These are phyloP conservation scores for Eutrema japonicum DNA, from an alignment of 345 rosid genomes.

Conservation along the genomic window DNA sequence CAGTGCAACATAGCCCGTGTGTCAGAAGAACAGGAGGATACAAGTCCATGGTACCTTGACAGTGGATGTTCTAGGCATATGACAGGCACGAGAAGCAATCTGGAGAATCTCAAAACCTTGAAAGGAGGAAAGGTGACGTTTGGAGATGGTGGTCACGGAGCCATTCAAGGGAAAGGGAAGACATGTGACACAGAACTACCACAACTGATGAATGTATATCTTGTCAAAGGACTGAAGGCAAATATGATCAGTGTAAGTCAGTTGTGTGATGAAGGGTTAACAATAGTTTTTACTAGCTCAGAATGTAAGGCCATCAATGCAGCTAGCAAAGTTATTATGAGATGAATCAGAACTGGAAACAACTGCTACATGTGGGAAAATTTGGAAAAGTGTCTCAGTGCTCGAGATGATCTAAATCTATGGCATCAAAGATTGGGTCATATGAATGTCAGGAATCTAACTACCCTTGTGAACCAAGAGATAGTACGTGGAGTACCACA, in stretches of 20 bases:
- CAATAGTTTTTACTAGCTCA: too few species aligned
- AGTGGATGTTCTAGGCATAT: too few species aligned
- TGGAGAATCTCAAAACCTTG: too few species aligned
- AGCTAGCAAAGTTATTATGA: accelerated
- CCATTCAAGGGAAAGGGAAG: too few species aligned
- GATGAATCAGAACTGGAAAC: neutral
- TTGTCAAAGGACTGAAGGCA: neutral
- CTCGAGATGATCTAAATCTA: neutral
- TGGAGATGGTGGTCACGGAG: too few species aligned
- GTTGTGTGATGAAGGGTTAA: neutral
- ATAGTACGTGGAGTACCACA: neutral
- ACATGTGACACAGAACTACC: too few species aligned
- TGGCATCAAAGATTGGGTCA: neutral
- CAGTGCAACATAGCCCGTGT: too few species aligned
- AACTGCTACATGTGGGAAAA: neutral
- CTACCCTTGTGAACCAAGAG: neutral
- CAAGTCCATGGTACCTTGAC: too few species aligned
- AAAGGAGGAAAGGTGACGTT: too few species aligned
- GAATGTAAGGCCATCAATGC: neutral
- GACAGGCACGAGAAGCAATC: too few species aligned
- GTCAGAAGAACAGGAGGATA: too few species aligned
- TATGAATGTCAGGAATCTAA: neutral
- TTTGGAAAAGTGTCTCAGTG: neutral
- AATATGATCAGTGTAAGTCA: neutral
- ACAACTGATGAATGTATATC: neutral